Base-by-base conservation (phyloP, 345 rosid genomes). In the Durio zibethinus region DNA sequence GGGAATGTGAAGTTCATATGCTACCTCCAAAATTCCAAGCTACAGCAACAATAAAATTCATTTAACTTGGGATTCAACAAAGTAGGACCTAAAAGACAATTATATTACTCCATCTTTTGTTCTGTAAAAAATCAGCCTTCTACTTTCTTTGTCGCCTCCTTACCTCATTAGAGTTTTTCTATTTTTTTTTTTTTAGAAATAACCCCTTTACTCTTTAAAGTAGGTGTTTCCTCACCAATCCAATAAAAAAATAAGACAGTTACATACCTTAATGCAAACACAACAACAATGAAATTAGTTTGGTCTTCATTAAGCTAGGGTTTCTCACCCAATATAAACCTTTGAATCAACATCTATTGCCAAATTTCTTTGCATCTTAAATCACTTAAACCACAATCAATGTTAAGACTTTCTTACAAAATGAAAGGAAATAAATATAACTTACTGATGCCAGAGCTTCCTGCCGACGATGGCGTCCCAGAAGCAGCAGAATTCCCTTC, bases 361-460 rank as follows among this genome's bases (percentile, higher is more conserved):
- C 45, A 71, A 71, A 10, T 50, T 71, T 50, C 10, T 73, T 6
- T 52, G 29, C 31, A 42, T 63, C 72, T 60, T 45, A 50, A 31
- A 35, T 74, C 42, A 42, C 72, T 25, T 50, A 29, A 50, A 78
- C 36, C 35, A 50, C 29, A 20, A 2, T 36, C 14, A 40, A 43
- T 15, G 15, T n/a, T n/a, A 59, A 50, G 61, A 16, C 36, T 38
- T 60, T 68, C 76, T 68, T 35, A 36, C 35, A n/a, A 77, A 67
- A 53, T 40, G 31, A 45, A 33, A 23, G n/a, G 14, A 40, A 77
- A n/a, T 0, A 79, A 76, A 43, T 29, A 66, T 57, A 74, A 80
- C 97, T 20, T 88, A 96, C 99, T 84, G 83, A 96, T 96, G 84
- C 99, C 99, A 10, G 98, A 97, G 79, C 91, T 91, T 82, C 99